Conservation (phyloP, 2,329 filamentous ascomycete species). For the Fonsecaea monophora region DNA sequence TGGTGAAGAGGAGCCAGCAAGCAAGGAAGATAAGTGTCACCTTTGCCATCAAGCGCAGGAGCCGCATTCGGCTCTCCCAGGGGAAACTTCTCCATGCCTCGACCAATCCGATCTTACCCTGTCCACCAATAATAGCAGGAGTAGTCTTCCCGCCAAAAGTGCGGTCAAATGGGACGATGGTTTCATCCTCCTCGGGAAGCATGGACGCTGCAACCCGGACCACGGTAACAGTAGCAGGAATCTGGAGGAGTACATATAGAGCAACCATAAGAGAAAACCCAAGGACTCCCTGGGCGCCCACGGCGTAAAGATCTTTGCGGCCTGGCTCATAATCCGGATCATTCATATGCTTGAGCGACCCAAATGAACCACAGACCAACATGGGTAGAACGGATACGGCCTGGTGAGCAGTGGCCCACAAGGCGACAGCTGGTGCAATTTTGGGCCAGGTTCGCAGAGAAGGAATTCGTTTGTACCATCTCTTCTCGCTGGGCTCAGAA, state of each 20-base stretch:
- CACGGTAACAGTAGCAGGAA: conserved; percentile 79
- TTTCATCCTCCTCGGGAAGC: conserved; percentile 78
- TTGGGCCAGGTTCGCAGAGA: conserved; percentile 70
- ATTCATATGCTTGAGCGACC: conserved; percentile 53
- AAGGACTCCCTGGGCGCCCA: conserved; percentile 50
- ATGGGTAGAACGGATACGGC: conserved; percentile 50
- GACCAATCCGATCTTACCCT: conserved; percentile 71
- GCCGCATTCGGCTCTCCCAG: conserved; percentile 72
- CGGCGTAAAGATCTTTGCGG: conserved; percentile 49
- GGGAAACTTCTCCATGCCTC: conserved; percentile 84
- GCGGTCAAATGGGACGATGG: conserved; percentile 89
- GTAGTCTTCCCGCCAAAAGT: conserved; percentile 79
- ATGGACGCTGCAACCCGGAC: conserved; percentile 86
- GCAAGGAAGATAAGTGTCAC: conserved; percentile 63
- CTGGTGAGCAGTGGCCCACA: conserved; percentile 65
- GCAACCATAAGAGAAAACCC: conserved; percentile 54
- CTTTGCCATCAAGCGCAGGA: conserved; percentile 79
- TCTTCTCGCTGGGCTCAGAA: conserved; percentile 67
- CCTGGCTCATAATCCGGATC: conserved; percentile 42
- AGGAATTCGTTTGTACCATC: conserved; percentile 74
- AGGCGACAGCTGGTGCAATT: conserved; percentile 70
- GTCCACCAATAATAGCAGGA: conserved; percentile 75
- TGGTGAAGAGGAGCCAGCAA: conserved; percentile 55
- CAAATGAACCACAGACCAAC: conserved; percentile 56
- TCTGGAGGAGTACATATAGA: conserved; percentile 67